These are phyloP conservation scores for Bjerkandera adusta DNA, from an alignment of 1,284 basidiomycete species.

Conservation along the genomic window DNA sequence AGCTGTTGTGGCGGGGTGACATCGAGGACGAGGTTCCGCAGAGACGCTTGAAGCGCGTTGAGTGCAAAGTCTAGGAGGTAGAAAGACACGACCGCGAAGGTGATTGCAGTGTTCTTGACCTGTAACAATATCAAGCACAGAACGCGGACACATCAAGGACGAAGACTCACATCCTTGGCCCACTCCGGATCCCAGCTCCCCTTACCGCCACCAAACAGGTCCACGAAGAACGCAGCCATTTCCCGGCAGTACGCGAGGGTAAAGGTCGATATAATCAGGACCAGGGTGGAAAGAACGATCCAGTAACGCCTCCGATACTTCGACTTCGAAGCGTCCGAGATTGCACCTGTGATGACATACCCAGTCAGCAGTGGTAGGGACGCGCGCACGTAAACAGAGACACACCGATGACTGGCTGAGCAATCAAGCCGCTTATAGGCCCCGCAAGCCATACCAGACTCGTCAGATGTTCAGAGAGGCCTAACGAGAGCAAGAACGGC, in stretches of 20 bases:
- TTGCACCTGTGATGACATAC: slow-evolving; percentile 59
- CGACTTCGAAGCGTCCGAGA: slow-evolving; percentile 90
- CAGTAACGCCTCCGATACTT: slow-evolving; percentile 89
- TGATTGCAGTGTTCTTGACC: slow-evolving; percentile 74
- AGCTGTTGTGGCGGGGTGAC: slow-evolving; percentile 85
- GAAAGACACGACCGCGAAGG: slow-evolving; percentile 87
- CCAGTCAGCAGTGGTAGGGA: background rate
- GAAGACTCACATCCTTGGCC: slow-evolving; percentile 48
- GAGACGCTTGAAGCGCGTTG: slow-evolving; percentile 91
- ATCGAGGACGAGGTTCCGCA: slow-evolving; percentile 91
- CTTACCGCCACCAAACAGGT: slow-evolving; percentile 71
- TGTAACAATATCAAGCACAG: slow-evolving; percentile 28
- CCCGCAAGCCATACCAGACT: slow-evolving; percentile 97
- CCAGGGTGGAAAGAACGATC: slow-evolving; percentile 81
- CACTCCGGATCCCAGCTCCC: slow-evolving; percentile 91
- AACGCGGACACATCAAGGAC: background rate
- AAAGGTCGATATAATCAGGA: slow-evolving; percentile 68
- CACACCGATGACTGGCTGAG: slow-evolving; percentile 96
- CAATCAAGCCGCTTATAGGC: slow-evolving; percentile 89
- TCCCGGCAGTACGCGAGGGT: slow-evolving; percentile 85
- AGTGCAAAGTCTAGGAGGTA: slow-evolving; percentile 94
- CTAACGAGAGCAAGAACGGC: slow-evolving; percentile 87
- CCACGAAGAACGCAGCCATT: slow-evolving; percentile 74
- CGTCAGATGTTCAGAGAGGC: slow-evolving; percentile 88
- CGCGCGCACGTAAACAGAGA: slow-evolving; percentile 26